These are phyloP conservation scores for Cyanodermella asteris DNA, from an alignment of 2,329 filamentous ascomycete species.

Conservation along the genomic window DNA sequence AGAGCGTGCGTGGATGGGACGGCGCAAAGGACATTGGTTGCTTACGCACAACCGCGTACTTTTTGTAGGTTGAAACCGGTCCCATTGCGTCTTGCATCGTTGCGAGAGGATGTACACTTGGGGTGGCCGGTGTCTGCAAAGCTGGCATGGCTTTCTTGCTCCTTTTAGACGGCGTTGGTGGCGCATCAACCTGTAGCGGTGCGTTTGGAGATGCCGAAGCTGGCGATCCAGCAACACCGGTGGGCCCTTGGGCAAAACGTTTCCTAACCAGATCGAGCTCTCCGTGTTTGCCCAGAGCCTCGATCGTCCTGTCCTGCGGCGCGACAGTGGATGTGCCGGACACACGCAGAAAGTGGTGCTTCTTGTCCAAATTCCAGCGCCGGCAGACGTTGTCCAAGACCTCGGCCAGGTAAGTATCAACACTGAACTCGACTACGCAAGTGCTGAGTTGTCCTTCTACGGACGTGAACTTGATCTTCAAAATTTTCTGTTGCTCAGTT, in stretches of 20 bases:
- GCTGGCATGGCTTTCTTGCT: too few species aligned
- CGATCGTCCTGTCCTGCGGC: slow-evolving; percentile 41
- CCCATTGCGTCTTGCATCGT: slow-evolving; percentile 24
- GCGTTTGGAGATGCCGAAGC: slow-evolving; percentile 41
- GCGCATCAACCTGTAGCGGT: slow-evolving; percentile 32
- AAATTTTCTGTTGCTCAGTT: slow-evolving; percentile 32
- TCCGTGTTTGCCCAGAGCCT: slow-evolving; percentile 36
- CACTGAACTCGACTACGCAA: slow-evolving; percentile 36
- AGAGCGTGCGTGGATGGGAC: slow-evolving; percentile 36
- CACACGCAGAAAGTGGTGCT: slow-evolving; percentile 39
- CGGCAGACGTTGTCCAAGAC: slow-evolving; percentile 41
- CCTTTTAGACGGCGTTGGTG: too few species aligned
- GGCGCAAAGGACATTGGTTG: slow-evolving; percentile 43
- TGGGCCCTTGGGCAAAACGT: slow-evolving; percentile 38
- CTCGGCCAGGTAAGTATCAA: slow-evolving; percentile 46
- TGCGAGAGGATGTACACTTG: slow-evolving; percentile 22
- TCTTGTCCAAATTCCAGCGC: slow-evolving; percentile 41
- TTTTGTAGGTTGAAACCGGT: slow-evolving; percentile 28
- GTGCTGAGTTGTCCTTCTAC: slow-evolving; percentile 33
- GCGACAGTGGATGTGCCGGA: slow-evolving; percentile 40
- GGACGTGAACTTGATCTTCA: slow-evolving; percentile 39
- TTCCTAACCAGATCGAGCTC: slow-evolving; percentile 40
- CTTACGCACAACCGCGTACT: slow-evolving; percentile 41
- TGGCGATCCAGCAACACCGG: slow-evolving; percentile 33
- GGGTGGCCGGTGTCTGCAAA: slow-evolving; percentile 13